Percentiles rank a stretch among this genome's conserved stretches.
phyloP scores from a whole-genome alignment of 2,329 filamentous ascomycete genomes.

The Xylaria sp. region DNA sequence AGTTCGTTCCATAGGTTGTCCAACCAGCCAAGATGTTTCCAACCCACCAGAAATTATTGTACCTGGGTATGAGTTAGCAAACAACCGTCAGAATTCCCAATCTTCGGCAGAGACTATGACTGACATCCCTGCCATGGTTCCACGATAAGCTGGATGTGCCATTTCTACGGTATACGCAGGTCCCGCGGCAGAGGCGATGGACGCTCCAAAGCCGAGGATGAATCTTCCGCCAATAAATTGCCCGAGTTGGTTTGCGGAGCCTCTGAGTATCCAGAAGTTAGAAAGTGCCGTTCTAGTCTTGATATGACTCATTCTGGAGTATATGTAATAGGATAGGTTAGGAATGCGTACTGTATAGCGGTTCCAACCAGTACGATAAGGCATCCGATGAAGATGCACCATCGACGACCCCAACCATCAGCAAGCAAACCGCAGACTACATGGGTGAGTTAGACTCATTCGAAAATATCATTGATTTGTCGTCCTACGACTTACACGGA shows the following conservation, averaged over 20 bases:
- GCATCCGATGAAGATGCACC: constrained; percentile 67
- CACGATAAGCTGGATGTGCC: constrained; percentile 71
- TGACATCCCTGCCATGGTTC: constrained; percentile 69
- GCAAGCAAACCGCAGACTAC: constrained; percentile 60
- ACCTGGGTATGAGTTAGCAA: constrained; percentile 33
- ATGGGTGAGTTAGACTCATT: not conserved
- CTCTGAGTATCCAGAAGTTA: constrained; percentile 36
- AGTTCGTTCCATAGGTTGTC: constrained; percentile 58
- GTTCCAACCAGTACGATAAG: constrained; percentile 63
- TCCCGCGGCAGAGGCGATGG: constrained; percentile 68
- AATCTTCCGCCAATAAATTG: constrained; percentile 69
- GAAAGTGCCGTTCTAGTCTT: not conserved
- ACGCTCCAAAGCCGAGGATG: constrained; percentile 67
- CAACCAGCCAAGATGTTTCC: constrained; percentile 67
- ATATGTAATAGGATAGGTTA: not conserved
- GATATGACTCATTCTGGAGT: too few relatives aligned
- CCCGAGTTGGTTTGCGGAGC: constrained; percentile 56
- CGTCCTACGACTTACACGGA: constrained; percentile 50
- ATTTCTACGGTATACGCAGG: constrained; percentile 74
- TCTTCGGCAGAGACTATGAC: constrained; percentile 58
- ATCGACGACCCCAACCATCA: constrained; percentile 64
- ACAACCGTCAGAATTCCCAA: constrained; percentile 37
- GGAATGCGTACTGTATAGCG: constrained; percentile 54
- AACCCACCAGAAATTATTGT: constrained; percentile 58
- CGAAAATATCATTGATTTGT: not conserved